Evolutionary conservation across 495 filamentous ascomycete species (phyloP).

Genomic region (Hypoxylon trugodes): DNA sequence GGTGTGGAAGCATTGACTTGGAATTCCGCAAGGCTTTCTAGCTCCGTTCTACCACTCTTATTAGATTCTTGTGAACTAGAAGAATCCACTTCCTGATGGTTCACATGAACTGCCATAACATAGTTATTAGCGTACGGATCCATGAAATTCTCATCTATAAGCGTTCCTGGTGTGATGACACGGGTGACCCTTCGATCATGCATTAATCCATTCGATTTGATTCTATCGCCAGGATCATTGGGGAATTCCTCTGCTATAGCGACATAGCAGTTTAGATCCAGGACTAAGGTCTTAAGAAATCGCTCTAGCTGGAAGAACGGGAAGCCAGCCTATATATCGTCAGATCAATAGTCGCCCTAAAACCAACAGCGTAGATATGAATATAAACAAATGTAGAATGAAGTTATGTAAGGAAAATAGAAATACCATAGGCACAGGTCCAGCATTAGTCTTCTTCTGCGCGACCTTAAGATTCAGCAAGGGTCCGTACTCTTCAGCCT

Average conservation of each 20-base stretch:
- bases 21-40: conserved; percentile 11
- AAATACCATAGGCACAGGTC: conserved; percentile 79
- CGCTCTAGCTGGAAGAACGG: conserved; percentile 91
- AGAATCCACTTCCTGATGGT: conserved; percentile 20
- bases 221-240: conserved; percentile 68
- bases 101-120: conserved; percentile 75
- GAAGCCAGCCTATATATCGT: conserved; percentile 75
- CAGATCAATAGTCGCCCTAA: conserved; percentile 9
- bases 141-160: conserved; percentile 98
- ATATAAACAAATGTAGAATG: neutral
- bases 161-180: conserved; percentile 90
- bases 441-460: conserved; percentile 76
- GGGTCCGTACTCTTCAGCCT: conserved; percentile 87
- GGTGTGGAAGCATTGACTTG: conserved; percentile 47
- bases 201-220: conserved; percentile 75
- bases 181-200: conserved; percentile 86
- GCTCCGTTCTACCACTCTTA: conserved; percentile 12
- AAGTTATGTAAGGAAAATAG: conserved; percentile 6
- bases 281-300: conserved; percentile 89
- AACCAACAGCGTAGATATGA: neutral
- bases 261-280: conserved; percentile 88
- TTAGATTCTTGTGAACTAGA: conserved; percentile 12
- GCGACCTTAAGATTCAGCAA: conserved; percentile 88
- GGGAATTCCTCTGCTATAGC: conserved; percentile 94
- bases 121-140: conserved; percentile 93